These are phyloP conservation scores for Schoenoplectus triqueter DNA, from an alignment of 202 grass and related monocot species.

Conservation along the genomic window DNA sequence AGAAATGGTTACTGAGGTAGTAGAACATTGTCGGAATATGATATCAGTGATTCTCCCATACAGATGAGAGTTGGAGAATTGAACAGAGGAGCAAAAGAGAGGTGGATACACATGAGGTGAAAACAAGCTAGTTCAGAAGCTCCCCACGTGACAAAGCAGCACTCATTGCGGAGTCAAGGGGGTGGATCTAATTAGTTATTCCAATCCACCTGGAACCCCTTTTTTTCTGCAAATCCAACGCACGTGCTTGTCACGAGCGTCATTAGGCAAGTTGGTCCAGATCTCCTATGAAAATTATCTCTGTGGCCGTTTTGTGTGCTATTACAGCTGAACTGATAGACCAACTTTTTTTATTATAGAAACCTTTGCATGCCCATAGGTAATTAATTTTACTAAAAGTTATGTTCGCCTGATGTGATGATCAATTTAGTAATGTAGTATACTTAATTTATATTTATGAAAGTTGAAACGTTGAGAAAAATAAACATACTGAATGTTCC, in stretches of 20 bases:
- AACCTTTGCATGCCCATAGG: too few relatives aligned
- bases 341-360: too few relatives aligned
- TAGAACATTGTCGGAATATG: neutral
- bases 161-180: constrained; percentile 36
- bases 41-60: neutral
- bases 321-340: neutral
- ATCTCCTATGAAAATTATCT: neutral
- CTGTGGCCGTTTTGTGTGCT: neutral
- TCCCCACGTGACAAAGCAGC: constrained; percentile 41
- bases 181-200: constrained; percentile 11
- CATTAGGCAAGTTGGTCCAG: neutral
- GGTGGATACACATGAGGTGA: too few relatives aligned
- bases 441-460: neutral
- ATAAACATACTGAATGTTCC: constrained; percentile 76
- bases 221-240: too few relatives aligned
- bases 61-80: neutral
- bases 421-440: neutral
- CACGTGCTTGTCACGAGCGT: too few relatives aligned
- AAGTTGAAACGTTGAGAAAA: neutral
- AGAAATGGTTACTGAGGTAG: neutral
- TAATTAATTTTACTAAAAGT: too few relatives aligned
- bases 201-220: constrained; percentile 35
- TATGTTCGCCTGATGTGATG: neutral
- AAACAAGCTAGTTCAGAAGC: constrained; percentile 19
- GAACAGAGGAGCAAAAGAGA: too few relatives aligned